phyloP scores from a whole-genome alignment of 768 basidiomycete genomes.

The Rhizopogon roseolus region DNA sequence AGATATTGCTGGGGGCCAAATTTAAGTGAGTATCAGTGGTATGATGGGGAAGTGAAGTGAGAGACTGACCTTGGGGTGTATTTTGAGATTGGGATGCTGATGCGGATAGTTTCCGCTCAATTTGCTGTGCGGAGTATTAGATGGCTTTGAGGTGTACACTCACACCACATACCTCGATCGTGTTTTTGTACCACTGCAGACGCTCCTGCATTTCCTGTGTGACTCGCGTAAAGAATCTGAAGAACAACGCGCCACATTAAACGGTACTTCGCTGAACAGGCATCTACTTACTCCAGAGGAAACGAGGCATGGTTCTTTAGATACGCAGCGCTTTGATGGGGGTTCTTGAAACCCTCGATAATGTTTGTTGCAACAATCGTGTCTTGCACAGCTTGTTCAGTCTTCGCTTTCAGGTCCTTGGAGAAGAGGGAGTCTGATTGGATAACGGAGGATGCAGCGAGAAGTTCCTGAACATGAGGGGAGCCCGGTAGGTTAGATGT shows the following conservation, averaged over 20 bases:
- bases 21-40: conserved; percentile 3
- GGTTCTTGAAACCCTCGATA: conserved; percentile 73
- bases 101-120: conserved; percentile 76
- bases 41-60: not conserved
- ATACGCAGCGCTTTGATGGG: conserved; percentile 64
- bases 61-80: conserved; percentile 65
- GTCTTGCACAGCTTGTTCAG: conserved; percentile 76
- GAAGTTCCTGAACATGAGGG: conserved; percentile 50
- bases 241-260: not conserved
- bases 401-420: conserved; percentile 68
- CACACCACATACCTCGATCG: conserved; percentile 57
- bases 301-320: conserved; percentile 79
- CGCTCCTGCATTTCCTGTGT: conserved; percentile 69
- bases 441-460: conserved; percentile 55
- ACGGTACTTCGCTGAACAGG: not conserved
- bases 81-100: conserved; percentile 56
- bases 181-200: conserved; percentile 73
- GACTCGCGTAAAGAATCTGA: conserved; percentile 68
- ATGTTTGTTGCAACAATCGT: conserved; percentile 74
- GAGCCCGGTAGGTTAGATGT: not conserved
- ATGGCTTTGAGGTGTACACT: not conserved
- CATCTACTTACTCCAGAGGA: conserved; percentile 61
- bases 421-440: conserved; percentile 64
- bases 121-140: conserved; percentile 30
- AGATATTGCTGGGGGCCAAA: conserved; percentile 48